A percentile compares a stretch with the other conserved stretches of the same genome.
phyloP scores from a whole-genome alignment of 2,329 filamentous ascomycete species.

The Exophiala viscosa region DNA sequence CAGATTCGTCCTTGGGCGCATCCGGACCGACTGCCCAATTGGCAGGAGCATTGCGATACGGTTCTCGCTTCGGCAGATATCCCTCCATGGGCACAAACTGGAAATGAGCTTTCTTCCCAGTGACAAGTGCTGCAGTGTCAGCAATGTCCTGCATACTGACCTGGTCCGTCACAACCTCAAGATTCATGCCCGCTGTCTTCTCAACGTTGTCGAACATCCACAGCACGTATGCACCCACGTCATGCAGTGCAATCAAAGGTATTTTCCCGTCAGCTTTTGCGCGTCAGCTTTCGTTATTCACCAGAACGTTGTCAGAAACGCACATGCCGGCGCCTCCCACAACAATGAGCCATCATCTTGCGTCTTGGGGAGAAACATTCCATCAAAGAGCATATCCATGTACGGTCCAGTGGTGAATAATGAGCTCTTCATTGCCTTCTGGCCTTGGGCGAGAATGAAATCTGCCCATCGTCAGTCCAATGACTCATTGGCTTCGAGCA shows the following conservation, averaged over 20 bases:
- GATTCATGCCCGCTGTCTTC: conserved; percentile 42
- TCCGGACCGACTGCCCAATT: conserved; percentile 3
- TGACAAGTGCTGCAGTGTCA: conserved; percentile 40
- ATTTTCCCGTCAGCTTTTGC: conserved; percentile 35
- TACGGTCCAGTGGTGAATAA: conserved; percentile 9
- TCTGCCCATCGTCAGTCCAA: background rate
- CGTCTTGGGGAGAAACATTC: conserved; percentile 2
- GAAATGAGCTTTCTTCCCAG: conserved; percentile 39
- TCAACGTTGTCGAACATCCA: conserved; percentile 48
- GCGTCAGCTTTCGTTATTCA: too few species aligned
- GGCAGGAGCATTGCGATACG: conserved; percentile 1
- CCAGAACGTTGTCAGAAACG: background rate
- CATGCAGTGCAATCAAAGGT: conserved; percentile 43
- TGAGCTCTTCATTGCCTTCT: conserved; percentile 1
- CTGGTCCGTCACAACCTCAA: conserved; percentile 43
- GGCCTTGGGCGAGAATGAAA: conserved; percentile 9
- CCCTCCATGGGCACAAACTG: conserved; percentile 3
- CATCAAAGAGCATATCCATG: conserved; percentile 10
- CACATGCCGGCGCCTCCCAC: conserved; percentile 40
- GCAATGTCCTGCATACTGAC: conserved; percentile 40
- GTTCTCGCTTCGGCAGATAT: conserved; percentile 5
- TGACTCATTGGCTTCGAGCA: background rate
- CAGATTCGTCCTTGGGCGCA: conserved; percentile 29
- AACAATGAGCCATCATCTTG: conserved; percentile 36
- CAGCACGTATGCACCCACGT: conserved; percentile 45